A percentile compares a stretch with the other conserved stretches of the same genome.
Evolutionary conservation across 139 green algal species (phyloP).

Genomic region (Desmodesmus armatus): DNA sequence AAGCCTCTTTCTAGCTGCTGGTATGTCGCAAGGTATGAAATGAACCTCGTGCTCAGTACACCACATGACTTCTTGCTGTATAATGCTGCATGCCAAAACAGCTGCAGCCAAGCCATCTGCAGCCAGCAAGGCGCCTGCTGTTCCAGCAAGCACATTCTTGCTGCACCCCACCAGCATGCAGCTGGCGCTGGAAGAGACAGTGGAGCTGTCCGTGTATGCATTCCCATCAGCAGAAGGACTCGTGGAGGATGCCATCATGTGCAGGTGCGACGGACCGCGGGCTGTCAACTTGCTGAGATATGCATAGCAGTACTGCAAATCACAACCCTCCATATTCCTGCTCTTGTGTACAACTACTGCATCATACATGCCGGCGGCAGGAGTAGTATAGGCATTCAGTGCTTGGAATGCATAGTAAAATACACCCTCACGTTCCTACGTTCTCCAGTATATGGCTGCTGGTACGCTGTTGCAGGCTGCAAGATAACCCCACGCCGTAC

Average conservation of each 20-base stretch:
- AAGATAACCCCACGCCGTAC: conserved; percentile 75
- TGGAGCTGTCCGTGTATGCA: conserved; percentile 75
- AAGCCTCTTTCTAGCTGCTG: no score
- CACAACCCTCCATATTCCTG: background rate
- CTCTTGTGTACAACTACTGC: no score
- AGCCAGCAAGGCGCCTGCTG: conserved; percentile 20
- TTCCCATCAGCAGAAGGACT: conserved; percentile 65
- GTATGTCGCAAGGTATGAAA: no score
- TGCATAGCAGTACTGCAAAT: background rate
- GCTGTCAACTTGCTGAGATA: background rate
- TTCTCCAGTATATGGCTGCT: no score
- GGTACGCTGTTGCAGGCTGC: conserved; percentile 48
- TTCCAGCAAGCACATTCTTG: conserved; percentile 45
- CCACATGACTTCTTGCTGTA: no score
- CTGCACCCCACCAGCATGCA: conserved; percentile 61
- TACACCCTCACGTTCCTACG: no score
- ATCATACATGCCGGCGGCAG: no score
- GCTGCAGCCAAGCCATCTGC: conserved; percentile 35
- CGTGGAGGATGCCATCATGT: conserved; percentile 69
- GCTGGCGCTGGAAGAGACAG: conserved; percentile 68
- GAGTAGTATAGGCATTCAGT: no score
- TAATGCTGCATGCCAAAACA: no score
- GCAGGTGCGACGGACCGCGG: conserved; percentile 55
- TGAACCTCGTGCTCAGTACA: no score
- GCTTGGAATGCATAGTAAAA: no score